phyloP scores from a whole-genome alignment of 371 early-diverging fungal genomes.

The Circinella umbellata region DNA sequence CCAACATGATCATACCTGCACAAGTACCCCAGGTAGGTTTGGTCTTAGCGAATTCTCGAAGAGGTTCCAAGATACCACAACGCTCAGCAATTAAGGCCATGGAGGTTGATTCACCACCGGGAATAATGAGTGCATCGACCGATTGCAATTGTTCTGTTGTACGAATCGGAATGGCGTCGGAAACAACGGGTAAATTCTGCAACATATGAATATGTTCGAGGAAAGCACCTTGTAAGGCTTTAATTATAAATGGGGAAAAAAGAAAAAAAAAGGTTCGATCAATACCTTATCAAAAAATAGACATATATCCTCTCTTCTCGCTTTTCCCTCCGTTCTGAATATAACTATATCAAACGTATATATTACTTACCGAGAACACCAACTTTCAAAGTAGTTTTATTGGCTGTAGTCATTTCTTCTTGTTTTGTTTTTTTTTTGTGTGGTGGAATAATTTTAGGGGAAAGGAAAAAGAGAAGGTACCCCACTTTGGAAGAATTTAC shows the following conservation, averaged over 20 bases:
- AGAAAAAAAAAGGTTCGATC: not conserved
- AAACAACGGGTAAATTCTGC: slow-evolving; percentile 61
- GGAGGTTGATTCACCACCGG: slow-evolving; percentile 95
- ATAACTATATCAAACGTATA: not conserved
- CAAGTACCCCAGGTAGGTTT: slow-evolving; percentile 97
- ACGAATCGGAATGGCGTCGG: slow-evolving; percentile 69
- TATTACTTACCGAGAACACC: slow-evolving; percentile 40
- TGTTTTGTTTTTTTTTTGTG: no score
- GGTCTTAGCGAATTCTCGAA: slow-evolving; percentile 73
- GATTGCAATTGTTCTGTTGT: slow-evolving; percentile 66
- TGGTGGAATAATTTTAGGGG: no score
- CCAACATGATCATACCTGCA: slow-evolving; percentile 94
- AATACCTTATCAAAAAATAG: not conserved
- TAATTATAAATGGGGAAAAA: not conserved
- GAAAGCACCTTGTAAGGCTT: slow-evolving; percentile 95
- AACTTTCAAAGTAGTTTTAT: slow-evolving; percentile 26
- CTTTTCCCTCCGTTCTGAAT: no score
- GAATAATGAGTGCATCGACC: slow-evolving; percentile 91
- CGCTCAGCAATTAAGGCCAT: slow-evolving; percentile 92
- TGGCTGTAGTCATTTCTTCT: not conserved
- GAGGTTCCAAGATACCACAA: slow-evolving; percentile 74
- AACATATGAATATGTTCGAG: slow-evolving; percentile 88
- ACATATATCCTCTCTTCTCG: not conserved
- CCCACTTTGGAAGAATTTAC: no score
- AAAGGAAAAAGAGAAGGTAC: not conserved